A percentile compares a stretch with the other conserved stretches of the same genome.
Evolutionary conservation across 768 basidiomycete species (phyloP).

Genomic region (Naematelia aurantialba): DNA sequence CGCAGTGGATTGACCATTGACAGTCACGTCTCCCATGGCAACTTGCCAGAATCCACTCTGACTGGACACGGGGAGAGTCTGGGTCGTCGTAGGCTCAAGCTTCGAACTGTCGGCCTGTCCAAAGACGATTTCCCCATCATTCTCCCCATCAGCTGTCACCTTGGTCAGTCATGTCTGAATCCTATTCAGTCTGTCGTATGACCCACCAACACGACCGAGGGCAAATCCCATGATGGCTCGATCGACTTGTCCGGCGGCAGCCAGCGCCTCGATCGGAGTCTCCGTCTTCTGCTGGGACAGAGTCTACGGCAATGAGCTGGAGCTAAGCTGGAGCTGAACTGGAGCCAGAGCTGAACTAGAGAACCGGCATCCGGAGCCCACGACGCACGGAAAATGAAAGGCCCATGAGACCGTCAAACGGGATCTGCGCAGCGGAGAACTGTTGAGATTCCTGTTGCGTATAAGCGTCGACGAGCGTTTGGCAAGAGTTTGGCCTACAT

Average conservation of each 20-base stretch:
- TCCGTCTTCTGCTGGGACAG: conserved; percentile 63
- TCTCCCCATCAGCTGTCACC: conserved; percentile 23
- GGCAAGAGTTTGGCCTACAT: conserved; percentile 55
- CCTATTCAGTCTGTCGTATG: not conserved
- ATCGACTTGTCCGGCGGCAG: conserved; percentile 58
- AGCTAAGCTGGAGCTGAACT: too few relatives aligned
- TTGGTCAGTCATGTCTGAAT: not conserved
- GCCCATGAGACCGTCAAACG: conserved; percentile 55
- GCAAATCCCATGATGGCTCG: conserved; percentile 73
- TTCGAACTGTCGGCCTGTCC: conserved; percentile 70
- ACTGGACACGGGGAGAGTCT: conserved; percentile 17
- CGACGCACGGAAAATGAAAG: conserved; percentile 21
- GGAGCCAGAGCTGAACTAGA: too few relatives aligned
- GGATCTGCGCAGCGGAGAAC: conserved; percentile 25
- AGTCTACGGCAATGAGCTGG: conserved; percentile 66
- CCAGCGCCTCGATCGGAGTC: conserved; percentile 72
- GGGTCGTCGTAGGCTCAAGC: conserved; percentile 59
- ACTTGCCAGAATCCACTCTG: conserved; percentile 68
- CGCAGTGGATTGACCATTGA: conserved; percentile 55
- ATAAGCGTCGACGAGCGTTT: not conserved
- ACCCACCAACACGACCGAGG: conserved; percentile 62
- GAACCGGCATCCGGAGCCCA: too few relatives aligned
- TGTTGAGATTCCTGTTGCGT: conserved; percentile 31
- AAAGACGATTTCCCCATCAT: conserved; percentile 69
- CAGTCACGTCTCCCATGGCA: conserved; percentile 59